Evolutionary conservation across 768 basidiomycete genomes (phyloP), one percentile per base, ranked within the genome.

Genomic region (Serendipita sp.): DNA sequence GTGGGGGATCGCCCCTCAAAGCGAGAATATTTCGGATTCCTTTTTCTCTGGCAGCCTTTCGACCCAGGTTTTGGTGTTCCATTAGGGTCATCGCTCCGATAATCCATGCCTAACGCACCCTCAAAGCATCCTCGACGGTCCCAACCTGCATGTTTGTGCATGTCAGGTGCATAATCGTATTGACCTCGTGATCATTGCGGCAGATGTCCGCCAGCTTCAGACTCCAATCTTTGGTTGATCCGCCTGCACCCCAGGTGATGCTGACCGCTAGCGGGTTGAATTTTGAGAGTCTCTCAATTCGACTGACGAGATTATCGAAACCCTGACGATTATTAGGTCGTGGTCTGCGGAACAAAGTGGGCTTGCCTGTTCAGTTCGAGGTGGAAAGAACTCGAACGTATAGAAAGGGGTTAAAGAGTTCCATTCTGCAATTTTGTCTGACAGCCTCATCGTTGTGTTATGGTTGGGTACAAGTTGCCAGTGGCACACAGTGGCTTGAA

Each of bases 221-320:
- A 71, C 85, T 90, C 37, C 88, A 81, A 38, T 93, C 89, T 69
- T 83, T 91, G 0, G 95, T 98, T 4, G 85, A 84, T 1, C 96
- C 95, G 8, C 96, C 95, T 0, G 96, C 95, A 48, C 96, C 96
- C 96, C 96, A 98, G 70, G 96, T 98, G 24, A 98, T 81, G 70
- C 86, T 93, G 65, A 98, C 81, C 28, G 89, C 93, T 3, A 93
- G 78, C 3, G 93, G 92, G 41, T 83, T 76, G 13, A 98, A 78
- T 3, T 77, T 70, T n/a, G 86, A 78, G 65, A 98, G 78, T 58
- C 96, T 83, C 34, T 86, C 82, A 68, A 98, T 90, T 51, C 96
- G 89, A 60, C 89, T 78, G 66, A 92, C 77, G 28, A 99, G 79
- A 73, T 99, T 99, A 70, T 89, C 85, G 70, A 96, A 89, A 60